Evolutionary conservation across 176 grass and related monocot genomes (phyloP).

Genomic region (Eleusine coracana): DNA sequence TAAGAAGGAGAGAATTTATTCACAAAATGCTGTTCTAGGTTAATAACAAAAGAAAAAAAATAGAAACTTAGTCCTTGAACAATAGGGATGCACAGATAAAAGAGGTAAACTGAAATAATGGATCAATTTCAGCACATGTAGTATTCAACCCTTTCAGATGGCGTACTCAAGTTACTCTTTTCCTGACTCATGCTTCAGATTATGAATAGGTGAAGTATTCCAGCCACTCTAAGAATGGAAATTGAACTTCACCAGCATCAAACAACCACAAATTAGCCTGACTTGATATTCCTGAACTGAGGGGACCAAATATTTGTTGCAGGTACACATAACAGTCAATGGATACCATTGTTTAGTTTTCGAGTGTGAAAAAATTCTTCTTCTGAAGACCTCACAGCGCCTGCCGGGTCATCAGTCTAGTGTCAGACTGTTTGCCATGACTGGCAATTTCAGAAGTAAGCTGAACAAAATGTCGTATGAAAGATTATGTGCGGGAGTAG

Average conservation of each 20-base stretch:
- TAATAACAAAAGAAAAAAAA: slow-evolving; percentile 3
- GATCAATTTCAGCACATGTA: neutral
- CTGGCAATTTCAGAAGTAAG: slow-evolving; percentile 11
- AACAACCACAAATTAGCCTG: neutral
- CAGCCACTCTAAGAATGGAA: neutral
- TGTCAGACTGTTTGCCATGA: neutral
- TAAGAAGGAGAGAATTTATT: neutral
- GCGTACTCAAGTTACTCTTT: neutral
- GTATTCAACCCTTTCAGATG: neutral
- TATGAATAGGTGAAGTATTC: neutral
- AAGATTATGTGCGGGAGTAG: neutral
- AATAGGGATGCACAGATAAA: neutral
- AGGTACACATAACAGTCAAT: slow-evolving; percentile 6
- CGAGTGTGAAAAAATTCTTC: slow-evolving; percentile 2
- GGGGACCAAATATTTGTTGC: slow-evolving; percentile 17
- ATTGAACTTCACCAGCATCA: neutral
- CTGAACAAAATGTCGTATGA: slow-evolving; percentile 4
- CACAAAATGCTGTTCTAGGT: neutral
- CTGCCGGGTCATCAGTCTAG: neutral
- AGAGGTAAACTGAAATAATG: neutral
- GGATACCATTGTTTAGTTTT: slow-evolving; percentile 8
- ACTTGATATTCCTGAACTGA: slow-evolving; percentile 20
- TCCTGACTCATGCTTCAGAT: slow-evolving; percentile 15
- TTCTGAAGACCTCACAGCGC: slow-evolving; percentile 4
- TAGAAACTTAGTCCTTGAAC: neutral